phyloP scores from a whole-genome alignment of 768 basidiomycete genomes.

The Leucocoprinus birnbaumii region DNA sequence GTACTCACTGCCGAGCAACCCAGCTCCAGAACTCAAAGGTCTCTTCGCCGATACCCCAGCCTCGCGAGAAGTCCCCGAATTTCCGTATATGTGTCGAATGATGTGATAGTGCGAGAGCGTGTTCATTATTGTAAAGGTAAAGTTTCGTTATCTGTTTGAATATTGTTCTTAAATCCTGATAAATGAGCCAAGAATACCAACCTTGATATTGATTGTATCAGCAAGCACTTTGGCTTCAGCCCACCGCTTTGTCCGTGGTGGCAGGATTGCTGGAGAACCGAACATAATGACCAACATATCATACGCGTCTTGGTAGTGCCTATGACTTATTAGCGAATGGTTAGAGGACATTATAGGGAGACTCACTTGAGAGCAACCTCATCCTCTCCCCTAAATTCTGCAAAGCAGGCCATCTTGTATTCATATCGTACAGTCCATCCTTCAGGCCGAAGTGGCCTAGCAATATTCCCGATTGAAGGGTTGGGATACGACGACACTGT shows the following conservation, averaged over 20 bases:
- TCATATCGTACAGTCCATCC: conserved; percentile 98
- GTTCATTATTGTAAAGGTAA: conserved; percentile 89
- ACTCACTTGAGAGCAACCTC: conserved; percentile 90
- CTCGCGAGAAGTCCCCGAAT: conserved; percentile 82
- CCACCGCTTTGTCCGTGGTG: conserved; percentile 95
- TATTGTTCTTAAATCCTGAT: neutral
- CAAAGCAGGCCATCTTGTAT: conserved; percentile 96
- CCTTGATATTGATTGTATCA: conserved; percentile 91
- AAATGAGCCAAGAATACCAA: conserved; percentile 22
- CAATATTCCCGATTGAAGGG: conserved; percentile 42
- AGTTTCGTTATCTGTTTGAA: conserved; percentile 77
- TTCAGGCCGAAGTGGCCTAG: conserved; percentile 70
- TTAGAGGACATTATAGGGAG: conserved; percentile 10
- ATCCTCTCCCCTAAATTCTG: conserved; percentile 90
- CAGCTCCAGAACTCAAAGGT: conserved; percentile 98
- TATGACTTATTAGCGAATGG: conserved; percentile 25
- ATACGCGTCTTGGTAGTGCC: conserved; percentile 96
- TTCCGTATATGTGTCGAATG: conserved; percentile 83
- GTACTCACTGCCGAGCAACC: conserved; percentile 83
- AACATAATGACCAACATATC: conserved; percentile 84
- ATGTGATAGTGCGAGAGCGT: conserved; percentile 74
- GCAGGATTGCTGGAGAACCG: conserved; percentile 78
- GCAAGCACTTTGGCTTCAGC: conserved; percentile 97
- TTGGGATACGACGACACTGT: conserved; percentile 45
- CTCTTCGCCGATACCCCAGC: conserved; percentile 96